These are phyloP conservation scores for Linderniella brevidens DNA, from an alignment of 257 asterid genomes.

Conservation along the genomic window DNA sequence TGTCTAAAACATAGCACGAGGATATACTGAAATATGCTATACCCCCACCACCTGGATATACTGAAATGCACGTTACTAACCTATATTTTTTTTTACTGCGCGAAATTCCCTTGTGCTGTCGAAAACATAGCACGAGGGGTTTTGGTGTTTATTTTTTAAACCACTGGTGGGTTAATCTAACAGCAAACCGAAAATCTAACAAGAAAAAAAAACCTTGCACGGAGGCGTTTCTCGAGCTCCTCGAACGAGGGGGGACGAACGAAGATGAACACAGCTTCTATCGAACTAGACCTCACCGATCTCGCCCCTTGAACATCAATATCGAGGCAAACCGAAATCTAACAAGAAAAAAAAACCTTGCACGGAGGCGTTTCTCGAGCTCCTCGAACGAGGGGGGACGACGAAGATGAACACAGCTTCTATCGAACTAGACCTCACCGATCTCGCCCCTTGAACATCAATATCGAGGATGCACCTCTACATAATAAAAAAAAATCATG, in stretches of 20 bases:
- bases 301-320: conserved; percentile 88
- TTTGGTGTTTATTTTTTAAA: no score
- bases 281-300: conserved; percentile 59
- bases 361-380: conserved; percentile 80
- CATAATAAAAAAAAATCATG: conserved; percentile 7
- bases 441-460: conserved; percentile 84
- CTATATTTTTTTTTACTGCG: no score
- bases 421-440: conserved; percentile 60
- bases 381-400: conserved; percentile 65
- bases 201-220: conserved; percentile 32
- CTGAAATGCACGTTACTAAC: no score
- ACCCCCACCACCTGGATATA: no score
- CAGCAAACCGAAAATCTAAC: no score
- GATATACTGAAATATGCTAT: no score
- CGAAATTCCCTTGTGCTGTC: no score
- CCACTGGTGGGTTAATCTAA: no score
- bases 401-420: conserved; percentile 74
- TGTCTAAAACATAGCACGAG: no score
- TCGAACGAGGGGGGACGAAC: conserved; percentile 65
- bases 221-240: conserved; percentile 83
- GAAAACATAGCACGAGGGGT: no score
- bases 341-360: conserved; percentile 25
- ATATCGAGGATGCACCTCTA: conserved; percentile 87
- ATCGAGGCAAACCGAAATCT: conserved; percentile 28
- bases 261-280: conserved; percentile 73